Conservation (phyloP, 495 filamentous ascomycete species). For the Baudoinia panamericana region DNA sequence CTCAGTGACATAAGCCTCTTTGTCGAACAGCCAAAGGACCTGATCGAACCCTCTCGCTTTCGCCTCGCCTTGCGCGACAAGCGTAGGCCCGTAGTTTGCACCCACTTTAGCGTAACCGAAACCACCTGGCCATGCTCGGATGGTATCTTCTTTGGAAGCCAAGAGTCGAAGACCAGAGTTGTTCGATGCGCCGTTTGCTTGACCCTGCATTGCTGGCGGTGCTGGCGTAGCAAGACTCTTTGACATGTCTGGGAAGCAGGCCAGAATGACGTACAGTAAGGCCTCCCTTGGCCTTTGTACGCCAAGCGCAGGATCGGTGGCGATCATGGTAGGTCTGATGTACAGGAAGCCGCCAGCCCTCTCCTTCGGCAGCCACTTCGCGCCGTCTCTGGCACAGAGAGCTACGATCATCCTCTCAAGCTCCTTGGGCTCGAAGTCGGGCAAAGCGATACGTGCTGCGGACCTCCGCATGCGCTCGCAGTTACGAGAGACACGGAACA, state of each 20-base stretch:
- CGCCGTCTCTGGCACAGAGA: constrained; percentile 53
- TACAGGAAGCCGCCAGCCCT: constrained; percentile 56
- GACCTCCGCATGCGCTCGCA: constrained; percentile 57
- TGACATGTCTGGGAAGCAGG: constrained; percentile 52
- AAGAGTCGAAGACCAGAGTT: constrained; percentile 48
- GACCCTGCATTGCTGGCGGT: constrained; percentile 16
- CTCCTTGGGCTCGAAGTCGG: constrained; percentile 56
- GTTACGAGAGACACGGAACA: constrained; percentile 77
- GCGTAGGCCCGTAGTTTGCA: constrained; percentile 77
- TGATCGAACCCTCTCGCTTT: constrained; percentile 61
- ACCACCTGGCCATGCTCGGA: constrained; percentile 85
- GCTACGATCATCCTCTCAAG: constrained; percentile 63
- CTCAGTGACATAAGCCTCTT: constrained; percentile 66
- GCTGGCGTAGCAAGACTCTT: constrained; percentile 33
- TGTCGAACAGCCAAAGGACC: constrained; percentile 82
- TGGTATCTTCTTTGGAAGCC: constrained; percentile 59
- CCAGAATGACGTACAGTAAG: constrained; percentile 67
- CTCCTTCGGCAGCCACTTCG: constrained; percentile 66
- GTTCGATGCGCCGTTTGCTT: constrained; percentile 7
- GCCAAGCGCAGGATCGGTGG: constrained; percentile 61
- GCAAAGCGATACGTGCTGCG: constrained; percentile 61
- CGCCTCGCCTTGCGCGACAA: constrained; percentile 65
- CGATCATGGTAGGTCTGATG: constrained; percentile 74
- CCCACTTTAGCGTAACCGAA: constrained; percentile 85
- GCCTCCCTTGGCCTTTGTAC: constrained; percentile 73